Conservation (phyloP, 2,329 filamentous ascomycete species). For the Hortaea sp. region DNA sequence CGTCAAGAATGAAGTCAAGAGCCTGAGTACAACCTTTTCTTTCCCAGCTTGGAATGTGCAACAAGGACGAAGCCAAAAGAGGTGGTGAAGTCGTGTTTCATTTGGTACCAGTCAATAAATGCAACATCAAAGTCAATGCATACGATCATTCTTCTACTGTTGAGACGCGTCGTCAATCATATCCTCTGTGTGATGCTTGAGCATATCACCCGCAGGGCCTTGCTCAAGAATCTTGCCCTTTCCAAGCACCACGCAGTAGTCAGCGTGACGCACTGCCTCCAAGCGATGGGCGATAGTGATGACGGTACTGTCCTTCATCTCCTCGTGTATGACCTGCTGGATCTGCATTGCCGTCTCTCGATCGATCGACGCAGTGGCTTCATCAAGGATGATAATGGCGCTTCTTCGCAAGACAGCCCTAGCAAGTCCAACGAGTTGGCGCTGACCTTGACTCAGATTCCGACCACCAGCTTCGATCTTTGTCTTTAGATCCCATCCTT, state of each 20-base stretch:
- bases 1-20: neutral
- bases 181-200: constrained; percentile 9
- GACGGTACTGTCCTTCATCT: constrained; percentile 50
- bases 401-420: constrained; percentile 53
- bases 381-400: constrained; percentile 54
- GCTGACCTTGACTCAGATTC: constrained; percentile 55
- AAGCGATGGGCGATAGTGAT: constrained; percentile 57
- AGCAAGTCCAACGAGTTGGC: constrained; percentile 55
- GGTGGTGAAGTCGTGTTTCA: neutral
- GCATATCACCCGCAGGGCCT: constrained; percentile 24
- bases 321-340: constrained; percentile 45
- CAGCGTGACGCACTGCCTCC: constrained; percentile 50
- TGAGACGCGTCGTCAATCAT: constrained; percentile 5
- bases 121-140: neutral
- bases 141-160: neutral
- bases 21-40: neutral
- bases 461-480: constrained; percentile 50
- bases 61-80: neutral
- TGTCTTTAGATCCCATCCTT: constrained; percentile 48
- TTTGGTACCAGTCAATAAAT: no score
- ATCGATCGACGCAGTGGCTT: constrained; percentile 57
- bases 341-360: constrained; percentile 49
- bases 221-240: constrained; percentile 38
- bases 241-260: constrained; percentile 45
- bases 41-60: neutral